Base-by-base conservation (phyloP, 306 rosid genomes). In the Begonia fuchsioides region DNA sequence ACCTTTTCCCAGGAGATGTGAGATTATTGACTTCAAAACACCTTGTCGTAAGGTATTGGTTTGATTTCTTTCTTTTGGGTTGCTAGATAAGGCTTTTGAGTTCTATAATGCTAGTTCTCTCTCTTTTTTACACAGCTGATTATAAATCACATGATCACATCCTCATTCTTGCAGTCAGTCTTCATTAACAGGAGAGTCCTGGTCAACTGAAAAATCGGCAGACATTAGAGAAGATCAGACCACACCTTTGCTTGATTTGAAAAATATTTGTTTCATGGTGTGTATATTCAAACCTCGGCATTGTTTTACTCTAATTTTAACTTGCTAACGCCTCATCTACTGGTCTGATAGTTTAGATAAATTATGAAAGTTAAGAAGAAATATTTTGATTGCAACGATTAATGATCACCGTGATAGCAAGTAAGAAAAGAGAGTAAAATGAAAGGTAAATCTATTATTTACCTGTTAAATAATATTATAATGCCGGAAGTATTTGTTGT, bases 1-100 rank as follows among this genome's bases (percentile, higher is more conserved):
- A 85, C 61, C 87, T 81, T 61, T 85, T 85, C 62, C 93, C 95
- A 8, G 95, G 95, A 54, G 93, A 85, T 62, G 51, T 85, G 59
- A 77, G 95, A 47, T 58, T 85, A 45, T 54, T 85, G 53, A 75
- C 93, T 62, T 77, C 95, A 2, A 85, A 78, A 49, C 76, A 85
- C 59, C 95, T 81, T 50, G 93, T 80, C 62, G 93, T 85, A 43
- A 81, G 95, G 95, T 81, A 75, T 41, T 26, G 44, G 50, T 50
- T 19, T 41, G 18, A 47, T 2, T 11, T 15, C n/a, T n/a, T 17
- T 13, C 26, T 50, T 12, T 51, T 14, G 35, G 35, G 11, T 68
- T 55, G 10, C 32, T 47, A 39, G 45, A 65, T 61, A 17, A 44
- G 26, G 19, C 12, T 55, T 32, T 12, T 57, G 8, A 57, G 44